Percentiles rank a stretch among this genome's conserved stretches.
phyloP scores from a whole-genome alignment of 2,329 filamentous ascomycete species.

The Pestalotiopsis sp. region DNA sequence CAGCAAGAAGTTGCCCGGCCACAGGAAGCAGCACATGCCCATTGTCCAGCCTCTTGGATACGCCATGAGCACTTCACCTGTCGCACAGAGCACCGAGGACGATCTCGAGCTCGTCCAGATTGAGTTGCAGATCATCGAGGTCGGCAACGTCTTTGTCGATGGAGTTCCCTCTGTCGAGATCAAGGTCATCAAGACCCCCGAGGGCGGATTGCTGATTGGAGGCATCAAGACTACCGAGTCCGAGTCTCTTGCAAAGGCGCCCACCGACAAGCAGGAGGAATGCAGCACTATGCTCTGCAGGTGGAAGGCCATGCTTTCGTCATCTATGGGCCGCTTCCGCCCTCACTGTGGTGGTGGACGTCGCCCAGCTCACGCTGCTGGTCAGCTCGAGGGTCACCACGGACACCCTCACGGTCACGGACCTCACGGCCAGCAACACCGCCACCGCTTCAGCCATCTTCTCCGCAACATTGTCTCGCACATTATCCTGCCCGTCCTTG shows the following conservation, averaged over 20 bases:
- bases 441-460: slow-evolving; percentile 47
- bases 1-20: slow-evolving; percentile 13
- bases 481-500: slow-evolving; percentile 67
- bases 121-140: slow-evolving; percentile 61
- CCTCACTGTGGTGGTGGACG: slow-evolving; percentile 42
- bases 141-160: slow-evolving; percentile 58
- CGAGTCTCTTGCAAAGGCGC: slow-evolving; percentile 23
- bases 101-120: slow-evolving; percentile 55
- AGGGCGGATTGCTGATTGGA: slow-evolving; percentile 57
- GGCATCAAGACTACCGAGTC: slow-evolving; percentile 42
- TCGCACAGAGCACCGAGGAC: slow-evolving; percentile 52
- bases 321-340: slow-evolving; percentile 41
- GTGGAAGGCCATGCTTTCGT: slow-evolving; percentile 51
- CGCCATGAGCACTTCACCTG: slow-evolving; percentile 44
- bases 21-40: slow-evolving; percentile 27
- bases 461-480: slow-evolving; percentile 61
- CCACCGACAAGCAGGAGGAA: slow-evolving; percentile 32
- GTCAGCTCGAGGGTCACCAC: slow-evolving; percentile 26
- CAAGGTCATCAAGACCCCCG: slow-evolving; percentile 62
- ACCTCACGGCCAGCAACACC: slow-evolving; percentile 26
- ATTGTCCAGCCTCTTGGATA: slow-evolving; percentile 49
- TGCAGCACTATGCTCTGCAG: slow-evolving; percentile 53
- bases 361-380: slow-evolving; percentile 20
- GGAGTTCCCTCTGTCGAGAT: slow-evolving; percentile 59
- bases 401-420: slow-evolving; percentile 16